Base-by-base conservation (phyloP, 2,329 filamentous ascomycete species). In the Endoconidiophora laricicola region DNA sequence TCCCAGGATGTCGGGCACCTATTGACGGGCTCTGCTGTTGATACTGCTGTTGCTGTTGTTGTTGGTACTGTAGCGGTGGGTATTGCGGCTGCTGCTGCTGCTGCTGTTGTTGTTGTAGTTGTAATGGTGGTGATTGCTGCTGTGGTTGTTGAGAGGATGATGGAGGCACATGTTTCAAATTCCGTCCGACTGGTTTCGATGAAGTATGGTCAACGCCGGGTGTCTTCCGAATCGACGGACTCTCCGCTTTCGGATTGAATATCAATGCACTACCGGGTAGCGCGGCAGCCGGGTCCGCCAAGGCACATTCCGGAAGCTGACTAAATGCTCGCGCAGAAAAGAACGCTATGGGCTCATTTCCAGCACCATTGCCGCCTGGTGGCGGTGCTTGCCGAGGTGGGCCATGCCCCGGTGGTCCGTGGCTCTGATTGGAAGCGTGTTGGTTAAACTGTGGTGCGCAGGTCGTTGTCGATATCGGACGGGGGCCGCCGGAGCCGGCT, bases 191-290 rank as follows among this genome's bases (percentile, higher is more conserved):
- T 0, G 87, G 86, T 48, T 81, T 80, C 3, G 83, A 88, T 47
- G 77, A 81, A 20, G 68, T 78, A 60, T 93, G 86, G 59, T 95
- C 86, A 38, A 95, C 74, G 2, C 88, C 88, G 0, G 83, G 83
- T 0, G 90, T 95, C 61, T 90, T 88, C 54, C 86, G 78, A 60
- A 94, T 87, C 0, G 87, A 91, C 0, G 88, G 87, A 54, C 81
- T 86, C 58, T 88, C 82, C 4, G 78, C 72, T 52, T 79, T 79
- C 2, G 82, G 83, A 57, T 88, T 82, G 62, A 88, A 90, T 22
- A 71, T 67, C 10, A 76, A 71, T 4, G 67, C 67, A 6, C 66
- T 64, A 37, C 67, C 63, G 2, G 68, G 68, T 3, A 69, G 62
- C 3, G 63, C 66, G 44, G 57, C 61, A 55, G 68, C 66, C 39